These are phyloP conservation scores for Populus simonii DNA, from an alignment of 345 rosid genomes.

Conservation along the genomic window DNA sequence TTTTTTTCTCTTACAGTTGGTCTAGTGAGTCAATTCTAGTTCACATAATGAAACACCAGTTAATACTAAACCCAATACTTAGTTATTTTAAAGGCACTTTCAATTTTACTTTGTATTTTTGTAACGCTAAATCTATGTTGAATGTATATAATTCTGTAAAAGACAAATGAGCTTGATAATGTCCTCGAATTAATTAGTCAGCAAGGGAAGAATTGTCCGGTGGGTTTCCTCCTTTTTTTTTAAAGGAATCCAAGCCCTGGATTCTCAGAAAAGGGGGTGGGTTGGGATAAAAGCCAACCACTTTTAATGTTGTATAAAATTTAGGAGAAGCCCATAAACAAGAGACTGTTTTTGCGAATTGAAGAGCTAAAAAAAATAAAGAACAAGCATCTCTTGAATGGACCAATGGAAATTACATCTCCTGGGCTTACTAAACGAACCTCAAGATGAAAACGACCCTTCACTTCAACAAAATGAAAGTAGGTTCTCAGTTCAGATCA, in stretches of 20 bases:
- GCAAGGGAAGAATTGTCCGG: neutral
- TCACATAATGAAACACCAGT: too few species aligned
- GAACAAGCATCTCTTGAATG: neutral
- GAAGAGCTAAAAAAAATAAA: neutral
- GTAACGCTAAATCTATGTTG: too few species aligned
- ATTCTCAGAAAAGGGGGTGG: too few species aligned
- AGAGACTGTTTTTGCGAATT: neutral
- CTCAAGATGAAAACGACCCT: slow-evolving; percentile 53
- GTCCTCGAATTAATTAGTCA: neutral
- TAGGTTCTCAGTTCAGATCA: slow-evolving; percentile 28
- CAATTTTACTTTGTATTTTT: too few species aligned
- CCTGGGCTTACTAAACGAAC: slow-evolving; percentile 26
- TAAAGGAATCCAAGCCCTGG: neutral
- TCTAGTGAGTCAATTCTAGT: too few species aligned
- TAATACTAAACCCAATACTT: too few species aligned
- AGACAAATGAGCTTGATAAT: neutral
- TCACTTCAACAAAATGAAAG: slow-evolving; percentile 43
- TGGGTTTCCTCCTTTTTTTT: neutral
- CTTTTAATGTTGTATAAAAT: neutral
- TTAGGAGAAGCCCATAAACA: neutral
- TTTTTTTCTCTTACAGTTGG: too few species aligned
- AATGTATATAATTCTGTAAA: too few species aligned
- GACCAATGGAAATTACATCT: slow-evolving; percentile 21
- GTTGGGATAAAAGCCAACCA: too few species aligned
- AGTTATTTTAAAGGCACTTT: too few species aligned